Base-by-base conservation (phyloP, 2,329 filamentous ascomycete species). In the Phialocephala subalpina region DNA sequence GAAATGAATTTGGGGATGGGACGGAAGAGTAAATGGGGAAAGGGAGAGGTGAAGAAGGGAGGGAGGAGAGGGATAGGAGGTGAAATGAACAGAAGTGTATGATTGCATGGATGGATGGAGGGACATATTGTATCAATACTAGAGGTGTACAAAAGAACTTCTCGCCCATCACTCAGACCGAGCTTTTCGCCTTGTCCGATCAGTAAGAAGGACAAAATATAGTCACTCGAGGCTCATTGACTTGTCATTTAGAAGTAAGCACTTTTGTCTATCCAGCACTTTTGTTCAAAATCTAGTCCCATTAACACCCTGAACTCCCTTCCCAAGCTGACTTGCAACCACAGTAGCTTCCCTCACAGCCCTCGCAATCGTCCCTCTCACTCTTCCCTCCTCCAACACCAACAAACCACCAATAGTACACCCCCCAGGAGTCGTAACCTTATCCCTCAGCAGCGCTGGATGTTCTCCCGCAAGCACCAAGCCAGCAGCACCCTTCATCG, bases 391-490 rank as follows among this genome's bases (percentile, higher is more conserved):
- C 77, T 95, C 92, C 7, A 95, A 80, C 5, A 91, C 88, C 72
- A 93, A 76, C 59, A 94, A 78, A 0, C 92, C 92, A 1, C 87
- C 89, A 68, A 94, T 93, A 5, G 91, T 94, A 78, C 91, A 94
- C 1, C 92, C 92, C 5, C 90, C 92, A 0, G 92, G 91, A 1
- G 91, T 93, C 70, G 82, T 88, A n/a, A 93, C 90, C 79, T 92
- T 92, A 72, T 95, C 92, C 60, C 89, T 84, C 60, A 94, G 79
- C 25, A 93, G 79, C 18, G 91, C 91, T 1, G 92, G 92, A 77
- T 94, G 92, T 76, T 93, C 90, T 16, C 91, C 91, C 62, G 80
- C 67, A 63, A 92, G 82, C 12, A 94, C 87, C 72, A 94, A 75
- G 0, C 86, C 87, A 0, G 91, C 90, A 0, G 90, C 88, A 25